A percentile compares a stretch with the other conserved stretches of the same genome.
phyloP scores from a whole-genome alignment of 2,329 filamentous ascomycete species.

The Claviceps arundinis region DNA sequence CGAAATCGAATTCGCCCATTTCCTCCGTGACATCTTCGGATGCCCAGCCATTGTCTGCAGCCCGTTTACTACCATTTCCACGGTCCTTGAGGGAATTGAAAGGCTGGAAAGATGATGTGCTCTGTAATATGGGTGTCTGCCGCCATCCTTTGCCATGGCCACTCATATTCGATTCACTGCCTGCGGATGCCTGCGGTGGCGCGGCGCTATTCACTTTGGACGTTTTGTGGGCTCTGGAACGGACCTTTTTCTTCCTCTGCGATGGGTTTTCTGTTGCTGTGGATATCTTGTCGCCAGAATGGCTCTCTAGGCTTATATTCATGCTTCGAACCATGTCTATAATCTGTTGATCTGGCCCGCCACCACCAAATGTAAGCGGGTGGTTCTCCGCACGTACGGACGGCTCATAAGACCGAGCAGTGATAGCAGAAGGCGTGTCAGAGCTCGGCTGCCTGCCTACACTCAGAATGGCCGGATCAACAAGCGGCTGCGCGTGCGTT shows the following conservation, averaged over 20 bases:
- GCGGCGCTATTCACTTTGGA: conserved; percentile 15
- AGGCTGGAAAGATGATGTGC: conserved; percentile 48
- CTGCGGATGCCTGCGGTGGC: conserved; percentile 14
- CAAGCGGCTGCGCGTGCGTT: conserved; percentile 35
- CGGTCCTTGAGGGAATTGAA: conserved; percentile 48
- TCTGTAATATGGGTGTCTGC: conserved; percentile 46
- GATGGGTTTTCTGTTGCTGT: conserved; percentile 12
- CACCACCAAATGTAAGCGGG: neutral
- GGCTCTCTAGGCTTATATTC: conserved; percentile 9
- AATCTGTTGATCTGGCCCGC: conserved; percentile 13
- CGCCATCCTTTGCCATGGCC: conserved; percentile 42
- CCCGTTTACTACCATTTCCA: conserved; percentile 29
- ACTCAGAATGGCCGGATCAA: conserved; percentile 76
- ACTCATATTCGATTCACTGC: conserved; percentile 14
- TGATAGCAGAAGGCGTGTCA: conserved; percentile 14
- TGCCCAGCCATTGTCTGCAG: conserved; percentile 70
- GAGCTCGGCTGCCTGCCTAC: conserved; percentile 34
- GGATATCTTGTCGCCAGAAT: conserved; percentile 9
- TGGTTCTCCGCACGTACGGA: conserved; percentile 5
- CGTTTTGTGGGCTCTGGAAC: conserved; percentile 19
- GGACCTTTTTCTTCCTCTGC: conserved; percentile 18
- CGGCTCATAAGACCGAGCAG: neutral
- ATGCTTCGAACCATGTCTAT: conserved; percentile 16
- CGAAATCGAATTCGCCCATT: conserved; percentile 89
- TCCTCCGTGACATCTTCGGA: conserved; percentile 95